Percentiles rank a stretch among this genome's conserved stretches.
These are phyloP conservation scores for Mycena venus DNA, from an alignment of 768 basidiomycete genomes.

Conservation along the genomic window DNA sequence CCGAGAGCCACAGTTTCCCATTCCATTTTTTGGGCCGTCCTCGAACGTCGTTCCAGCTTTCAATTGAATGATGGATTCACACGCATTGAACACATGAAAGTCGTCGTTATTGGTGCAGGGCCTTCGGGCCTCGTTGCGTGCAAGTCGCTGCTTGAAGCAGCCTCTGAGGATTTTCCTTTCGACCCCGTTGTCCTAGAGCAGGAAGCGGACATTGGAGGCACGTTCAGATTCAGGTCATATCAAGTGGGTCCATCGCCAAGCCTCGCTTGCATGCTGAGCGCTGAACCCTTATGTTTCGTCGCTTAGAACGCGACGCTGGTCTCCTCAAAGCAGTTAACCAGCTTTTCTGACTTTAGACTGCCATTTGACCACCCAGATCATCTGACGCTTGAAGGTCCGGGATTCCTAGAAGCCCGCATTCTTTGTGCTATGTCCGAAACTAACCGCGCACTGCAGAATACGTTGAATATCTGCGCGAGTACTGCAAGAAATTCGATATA, in stretches of 20 bases:
- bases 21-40: no score
- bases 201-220: slow-evolving; percentile 65
- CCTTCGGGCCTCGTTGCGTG: slow-evolving; percentile 63
- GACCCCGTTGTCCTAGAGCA: slow-evolving; percentile 64
- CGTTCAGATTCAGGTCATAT: slow-evolving; percentile 64
- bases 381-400: slow-evolving; percentile 57
- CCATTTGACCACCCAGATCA: slow-evolving; percentile 62
- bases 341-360: slow-evolving; percentile 71
- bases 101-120: slow-evolving; percentile 59
- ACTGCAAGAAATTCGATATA: slow-evolving; percentile 58
- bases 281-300: neutral
- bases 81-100: slow-evolving; percentile 40
- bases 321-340: slow-evolving; percentile 71
- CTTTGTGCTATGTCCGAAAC: slow-evolving; percentile 3
- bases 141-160: slow-evolving; percentile 61
- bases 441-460: slow-evolving; percentile 51
- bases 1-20: no score
- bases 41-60: no score
- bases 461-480: slow-evolving; percentile 63
- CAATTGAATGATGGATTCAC: neutral
- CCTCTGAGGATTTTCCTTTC: slow-evolving; percentile 54
- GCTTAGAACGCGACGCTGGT: slow-evolving; percentile 62
- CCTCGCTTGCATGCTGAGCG: neutral
- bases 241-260: slow-evolving; percentile 43
- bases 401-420: slow-evolving; percentile 36